Evolutionary conservation across 2,329 filamentous ascomycete genomes (phyloP).

Genomic region (Fusarium sp.): DNA sequence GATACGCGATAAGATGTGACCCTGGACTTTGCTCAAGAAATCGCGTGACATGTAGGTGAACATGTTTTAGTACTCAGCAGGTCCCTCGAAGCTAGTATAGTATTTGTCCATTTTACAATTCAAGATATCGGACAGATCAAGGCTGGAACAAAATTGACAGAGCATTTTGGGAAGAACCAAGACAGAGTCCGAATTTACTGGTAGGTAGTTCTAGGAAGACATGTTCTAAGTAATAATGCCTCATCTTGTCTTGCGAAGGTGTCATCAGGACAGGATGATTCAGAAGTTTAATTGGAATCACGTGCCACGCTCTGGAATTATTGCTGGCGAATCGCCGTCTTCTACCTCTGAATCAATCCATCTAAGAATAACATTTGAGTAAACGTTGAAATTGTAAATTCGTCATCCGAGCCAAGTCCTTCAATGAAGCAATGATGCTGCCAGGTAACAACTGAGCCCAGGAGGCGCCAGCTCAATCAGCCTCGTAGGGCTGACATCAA

Average conservation of each 20-base stretch:
- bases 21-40: fast-evolving
- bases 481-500: neutral
- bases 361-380: too few relatives aligned
- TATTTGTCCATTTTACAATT: neutral
- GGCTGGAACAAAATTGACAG: neutral
- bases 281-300: neutral
- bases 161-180: neutral
- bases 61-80: neutral
- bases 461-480: neutral
- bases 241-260: neutral
- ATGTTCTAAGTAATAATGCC: neutral
- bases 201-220: too few relatives aligned
- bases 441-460: neutral
- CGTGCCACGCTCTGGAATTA: neutral
- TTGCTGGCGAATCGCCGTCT: too few relatives aligned
- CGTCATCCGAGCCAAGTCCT: fast-evolving
- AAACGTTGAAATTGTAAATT: neutral
- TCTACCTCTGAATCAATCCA: too few relatives aligned
- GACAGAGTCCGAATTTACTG: too few relatives aligned
- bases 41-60: neutral
- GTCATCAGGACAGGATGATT: too few relatives aligned
- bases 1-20: too few relatives aligned
- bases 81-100: neutral
- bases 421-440: fast-evolving
- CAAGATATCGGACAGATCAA: neutral